Conservation (phyloP, 192 early-diverging fungal species). For the Dimargaris verticillata region DNA sequence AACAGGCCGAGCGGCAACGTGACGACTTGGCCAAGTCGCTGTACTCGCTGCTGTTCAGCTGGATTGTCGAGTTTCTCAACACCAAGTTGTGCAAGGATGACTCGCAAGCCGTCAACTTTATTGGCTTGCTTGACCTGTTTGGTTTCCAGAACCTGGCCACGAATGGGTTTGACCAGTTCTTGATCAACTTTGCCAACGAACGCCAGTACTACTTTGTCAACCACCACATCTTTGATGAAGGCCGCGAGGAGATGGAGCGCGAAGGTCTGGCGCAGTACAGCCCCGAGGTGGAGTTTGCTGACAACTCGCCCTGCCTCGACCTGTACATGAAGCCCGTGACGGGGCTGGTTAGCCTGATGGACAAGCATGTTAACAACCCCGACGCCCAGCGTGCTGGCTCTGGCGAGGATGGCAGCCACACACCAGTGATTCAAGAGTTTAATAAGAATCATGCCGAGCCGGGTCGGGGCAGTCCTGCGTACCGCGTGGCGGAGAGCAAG, state of each 20-base stretch:
- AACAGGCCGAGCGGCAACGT: conserved; percentile 48
- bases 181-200: conserved; percentile 80
- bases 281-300: conserved; percentile 34
- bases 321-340: conserved; percentile 47
- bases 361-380: conserved; percentile 41
- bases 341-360: conserved; percentile 63
- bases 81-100: conserved; percentile 56
- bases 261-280: conserved; percentile 36
- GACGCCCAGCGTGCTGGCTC: conserved; percentile 6
- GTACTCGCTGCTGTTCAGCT: conserved; percentile 72
- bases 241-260: conserved; percentile 34
- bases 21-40: conserved; percentile 57
- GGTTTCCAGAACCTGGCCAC: conserved; percentile 48
- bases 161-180: conserved; percentile 41
- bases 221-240: conserved; percentile 53
- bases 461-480: conserved; percentile 10
- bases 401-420: conserved; percentile 7
- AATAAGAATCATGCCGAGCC: conserved; percentile 26
- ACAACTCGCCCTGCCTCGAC: conserved; percentile 49
- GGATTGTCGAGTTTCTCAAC: conserved; percentile 73
- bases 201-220: conserved; percentile 61
- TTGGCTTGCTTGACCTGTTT: conserved; percentile 73
- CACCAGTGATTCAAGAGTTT: conserved; percentile 34
- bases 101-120: conserved; percentile 41
- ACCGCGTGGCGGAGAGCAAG: conserved; percentile 13